Evolutionary conservation across 2,329 filamentous ascomycete species (phyloP), one percentile per base, ranked within the genome.

Genomic region (Colletotrichum musae): DNA sequence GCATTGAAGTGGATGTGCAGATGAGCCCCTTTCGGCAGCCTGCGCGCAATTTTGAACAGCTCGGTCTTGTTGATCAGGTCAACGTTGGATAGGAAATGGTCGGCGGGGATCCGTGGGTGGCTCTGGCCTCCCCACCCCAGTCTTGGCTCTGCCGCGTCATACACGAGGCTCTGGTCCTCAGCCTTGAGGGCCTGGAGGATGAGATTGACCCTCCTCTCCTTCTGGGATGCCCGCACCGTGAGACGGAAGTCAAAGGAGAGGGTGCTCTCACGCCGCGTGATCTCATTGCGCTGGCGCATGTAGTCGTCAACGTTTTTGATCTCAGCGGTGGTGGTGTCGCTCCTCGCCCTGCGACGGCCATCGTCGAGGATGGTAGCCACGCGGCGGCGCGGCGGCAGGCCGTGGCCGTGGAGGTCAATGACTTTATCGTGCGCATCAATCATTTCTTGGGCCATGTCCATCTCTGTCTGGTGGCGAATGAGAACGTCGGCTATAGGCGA

Each of bases 1-100:
- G 92, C 87, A 76, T 94, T 94, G 83, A 93, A 94, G 77, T 94
- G 92, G 26, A 94, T 87, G 77, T 94, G 92, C 26, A 94, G 82
- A 75, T 94, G 90, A 0, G 87, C 87, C 2, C 92, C 92, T 78
- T 94, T 94, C 50, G 92, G 92, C 83, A 93, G 87, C 65, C 78
- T 75, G 39, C 81, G 81, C 6, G 89, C 87, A 28, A 92, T 84
- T 32, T 82, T 73, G 73, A 90, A 88, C 15, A 94, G 75, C 51
- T 81, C 78, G 9, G 91, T 93, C 54, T 83, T 60, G 45, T 85
- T 78, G 72, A 92, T 88, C 48, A 88, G 77, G 61, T 84, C 77
- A 52, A 82, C 77, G 73, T 90, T 90, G 59, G 85, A 83, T 26
- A 91, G 79, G 74, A 89, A 91, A 75, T 90, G 89, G 73, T 89